Evolutionary conservation across 805 yeast genomes (phyloP).

Genomic region (Barnettozyma pratensis): DNA sequence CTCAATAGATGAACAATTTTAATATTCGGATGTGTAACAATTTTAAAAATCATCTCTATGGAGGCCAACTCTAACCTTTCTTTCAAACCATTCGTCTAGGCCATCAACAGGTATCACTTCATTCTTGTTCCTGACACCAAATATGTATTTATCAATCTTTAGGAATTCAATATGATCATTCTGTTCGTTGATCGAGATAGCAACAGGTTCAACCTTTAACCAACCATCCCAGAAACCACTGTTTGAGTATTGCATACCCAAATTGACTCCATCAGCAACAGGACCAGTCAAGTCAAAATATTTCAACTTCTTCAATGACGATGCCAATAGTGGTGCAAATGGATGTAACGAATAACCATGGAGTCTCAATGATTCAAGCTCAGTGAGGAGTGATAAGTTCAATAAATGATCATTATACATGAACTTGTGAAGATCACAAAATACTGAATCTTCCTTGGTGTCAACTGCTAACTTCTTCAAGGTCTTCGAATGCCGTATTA

Average conservation of each 20-base stretch:
- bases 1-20: too few species aligned
- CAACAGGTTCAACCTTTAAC: constrained; percentile 52
- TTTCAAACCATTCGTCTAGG: constrained; percentile 43
- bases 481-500: constrained; percentile 16
- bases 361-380: constrained; percentile 36
- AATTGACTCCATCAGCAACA: constrained; percentile 48
- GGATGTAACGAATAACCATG: constrained; percentile 32
- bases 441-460: constrained; percentile 33
- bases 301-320: constrained; percentile 23
- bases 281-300: constrained; percentile 43
- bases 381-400: constrained; percentile 16
- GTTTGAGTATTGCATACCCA: constrained; percentile 49
- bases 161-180: constrained; percentile 34
- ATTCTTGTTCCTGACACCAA: constrained; percentile 29
- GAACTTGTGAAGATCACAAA: constrained; percentile 28
- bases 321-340: constrained; percentile 25
- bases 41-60: constrained; percentile 3
- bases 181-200: constrained; percentile 32
- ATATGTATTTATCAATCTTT: constrained; percentile 45
- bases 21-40: neutral
- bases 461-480: constrained; percentile 35
- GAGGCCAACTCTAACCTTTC: constrained; percentile 27
- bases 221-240: constrained; percentile 53
- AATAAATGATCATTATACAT: constrained; percentile 22
- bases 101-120: constrained; percentile 39